Percentiles rank a stretch among this genome's conserved stretches.
Conservation (phyloP, 1,139 yeast species). For the Protomyces pachydermus region DNA sequence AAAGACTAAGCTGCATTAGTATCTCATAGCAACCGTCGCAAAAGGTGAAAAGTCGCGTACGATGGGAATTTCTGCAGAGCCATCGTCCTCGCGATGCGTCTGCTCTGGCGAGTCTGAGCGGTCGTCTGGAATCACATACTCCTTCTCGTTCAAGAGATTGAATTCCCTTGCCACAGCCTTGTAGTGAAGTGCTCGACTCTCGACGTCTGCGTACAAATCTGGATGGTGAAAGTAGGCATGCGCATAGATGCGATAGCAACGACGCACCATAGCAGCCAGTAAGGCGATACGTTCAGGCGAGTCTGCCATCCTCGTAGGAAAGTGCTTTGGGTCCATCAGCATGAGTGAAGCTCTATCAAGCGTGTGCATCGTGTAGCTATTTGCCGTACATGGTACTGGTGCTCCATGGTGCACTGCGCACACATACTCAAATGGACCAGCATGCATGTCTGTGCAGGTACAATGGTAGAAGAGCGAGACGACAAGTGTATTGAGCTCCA, state of each 20-base stretch:
- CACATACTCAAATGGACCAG: slow-evolving; percentile 6
- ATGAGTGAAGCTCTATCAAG: slow-evolving; percentile 9
- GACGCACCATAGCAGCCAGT: slow-evolving; percentile 8
- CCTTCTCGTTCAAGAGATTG: background rate
- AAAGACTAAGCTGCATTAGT: background rate
- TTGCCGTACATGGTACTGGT: slow-evolving; percentile 9
- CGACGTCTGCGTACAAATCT: background rate
- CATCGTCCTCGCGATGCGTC: background rate
- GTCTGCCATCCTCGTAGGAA: background rate
- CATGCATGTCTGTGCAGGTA: slow-evolving; percentile 10
- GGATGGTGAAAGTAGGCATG: slow-evolving; percentile 18
- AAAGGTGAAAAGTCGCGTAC: background rate
- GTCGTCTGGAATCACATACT: background rate
- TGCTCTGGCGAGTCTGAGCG: background rate
- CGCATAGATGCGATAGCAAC: slow-evolving; percentile 17
- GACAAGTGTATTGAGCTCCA: background rate
- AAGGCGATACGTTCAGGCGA: background rate
- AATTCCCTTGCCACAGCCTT: background rate
- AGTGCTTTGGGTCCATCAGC: background rate
- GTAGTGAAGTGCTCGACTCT: background rate
- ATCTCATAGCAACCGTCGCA: background rate
- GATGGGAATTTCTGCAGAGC: background rate
- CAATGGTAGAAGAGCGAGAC: background rate
- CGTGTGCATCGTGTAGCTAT: slow-evolving; percentile 13
- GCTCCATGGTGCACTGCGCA: slow-evolving; percentile 6